Base-by-base conservation (phyloP, 331 rosid species). In the Malus hybrid region DNA sequence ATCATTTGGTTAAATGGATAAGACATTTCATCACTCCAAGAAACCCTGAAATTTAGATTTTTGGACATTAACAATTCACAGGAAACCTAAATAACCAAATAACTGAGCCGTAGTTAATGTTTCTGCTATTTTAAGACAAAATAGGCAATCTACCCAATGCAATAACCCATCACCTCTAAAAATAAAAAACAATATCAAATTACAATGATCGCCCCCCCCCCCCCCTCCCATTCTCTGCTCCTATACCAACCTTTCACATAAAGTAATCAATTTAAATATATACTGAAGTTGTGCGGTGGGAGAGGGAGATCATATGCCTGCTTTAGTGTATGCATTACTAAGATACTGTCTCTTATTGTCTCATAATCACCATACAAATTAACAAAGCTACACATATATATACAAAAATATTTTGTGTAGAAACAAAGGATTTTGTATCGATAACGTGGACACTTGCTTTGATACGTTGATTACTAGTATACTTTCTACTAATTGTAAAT, bases 11-110 rank as follows among this genome's bases (percentile, higher is more conserved):
- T 88, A 87, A 73, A 78, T 29, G 71, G 46, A 82, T 69, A 86
- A 76, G 91, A 89, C 72, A 85, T 80, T 88, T 79, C 80, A 86
- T 86, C 84, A 86, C 84, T 88, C 85, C 88, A 83, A 92, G 92
- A 81, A 73, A 87, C 90, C 80, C 97, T 88, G 89, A 92, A 92
- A 83, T 90, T 90, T 82, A 90, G 80, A 85, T 9, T 68, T 74
- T 79, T 79, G 83, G 86, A 79, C 81, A 80, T 31, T 10, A 10
- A 65, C 20, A 62, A 63, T 14, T 83, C 86, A 80, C 73, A 80
- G 80, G 61, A 50, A 59, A 64, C 54, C 79, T 84, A 83, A 83
- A 83, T 88, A 81, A 86, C 69, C 77, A 80, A 52, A 73, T 77
- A 81, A 48, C 70, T 77, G 76, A 79, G 69, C 44, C 29, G 48